phyloP scores from a whole-genome alignment of 148 eudicot species.

The Camellia sinensis region DNA sequence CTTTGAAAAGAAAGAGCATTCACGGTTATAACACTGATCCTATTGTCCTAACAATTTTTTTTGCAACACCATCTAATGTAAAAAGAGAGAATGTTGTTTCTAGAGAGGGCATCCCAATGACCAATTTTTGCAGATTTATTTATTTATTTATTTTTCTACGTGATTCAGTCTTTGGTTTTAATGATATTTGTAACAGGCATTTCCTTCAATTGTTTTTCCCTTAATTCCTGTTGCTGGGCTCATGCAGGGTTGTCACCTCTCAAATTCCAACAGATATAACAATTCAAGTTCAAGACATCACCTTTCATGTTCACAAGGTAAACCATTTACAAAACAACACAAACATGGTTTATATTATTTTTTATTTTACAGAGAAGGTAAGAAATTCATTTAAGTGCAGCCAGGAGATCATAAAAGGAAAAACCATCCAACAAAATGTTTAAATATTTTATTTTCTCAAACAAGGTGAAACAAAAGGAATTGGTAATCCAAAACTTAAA shows the following conservation, averaged over 20 bases:
- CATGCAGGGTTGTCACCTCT: slow-evolving; percentile 50
- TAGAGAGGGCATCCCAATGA: too few species aligned
- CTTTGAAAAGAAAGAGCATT: slow-evolving; percentile 46
- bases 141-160: neutral
- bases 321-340: neutral
- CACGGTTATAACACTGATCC: slow-evolving; percentile 40
- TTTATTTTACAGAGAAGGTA: neutral
- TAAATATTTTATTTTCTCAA: too few species aligned
- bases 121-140: too few species aligned
- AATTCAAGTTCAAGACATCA: slow-evolving; percentile 54
- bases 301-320: slow-evolving; percentile 74
- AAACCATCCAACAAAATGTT: neutral
- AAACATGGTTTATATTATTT: neutral
- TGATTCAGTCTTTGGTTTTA: neutral
- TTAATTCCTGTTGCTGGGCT: too few species aligned
- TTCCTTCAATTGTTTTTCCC: too few species aligned
- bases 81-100: neutral
- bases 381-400: neutral
- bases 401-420: too few species aligned
- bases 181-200: neutral
- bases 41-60: too few species aligned
- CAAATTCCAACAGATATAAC: slow-evolving; percentile 59
- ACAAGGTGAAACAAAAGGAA: too few species aligned
- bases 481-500: too few species aligned
- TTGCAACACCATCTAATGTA: too few species aligned